A percentile compares a stretch with the other conserved stretches of the same genome.
phyloP scores from a whole-genome alignment of 2,329 filamentous ascomycete genomes.

The Aspergillus uvarum region DNA sequence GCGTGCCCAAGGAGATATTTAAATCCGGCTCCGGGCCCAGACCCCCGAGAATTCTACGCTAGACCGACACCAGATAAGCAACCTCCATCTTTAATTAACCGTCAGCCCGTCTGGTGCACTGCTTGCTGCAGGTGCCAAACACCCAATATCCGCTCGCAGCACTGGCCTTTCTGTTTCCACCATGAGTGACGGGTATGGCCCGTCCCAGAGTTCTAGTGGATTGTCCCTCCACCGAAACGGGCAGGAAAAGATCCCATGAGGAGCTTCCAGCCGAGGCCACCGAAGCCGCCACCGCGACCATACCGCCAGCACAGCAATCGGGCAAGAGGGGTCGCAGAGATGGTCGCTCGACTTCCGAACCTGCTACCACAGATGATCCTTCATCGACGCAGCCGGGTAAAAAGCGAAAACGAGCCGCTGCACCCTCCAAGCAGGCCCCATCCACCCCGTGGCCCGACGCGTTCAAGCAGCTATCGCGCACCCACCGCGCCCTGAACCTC shows the following conservation, averaged over 20 bases:
- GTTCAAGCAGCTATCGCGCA: constrained; percentile 71
- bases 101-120: background rate
- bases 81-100: background rate
- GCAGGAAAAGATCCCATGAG: background rate
- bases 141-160: background rate
- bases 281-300: background rate
- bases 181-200: background rate
- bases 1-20: background rate
- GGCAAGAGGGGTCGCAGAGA: background rate
- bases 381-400: constrained; percentile 7
- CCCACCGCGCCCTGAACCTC: constrained; percentile 81
- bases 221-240: background rate
- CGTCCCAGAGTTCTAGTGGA: background rate
- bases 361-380: background rate
- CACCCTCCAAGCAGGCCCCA: constrained; percentile 24
- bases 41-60: background rate
- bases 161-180: background rate
- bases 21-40: background rate
- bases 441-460: constrained; percentile 69
- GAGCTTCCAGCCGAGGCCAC: background rate
- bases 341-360: background rate
- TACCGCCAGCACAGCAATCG: background rate
- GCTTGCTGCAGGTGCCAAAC: too few species aligned
- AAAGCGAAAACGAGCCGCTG: constrained; percentile 1
- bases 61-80: background rate